Conservation (phyloP, 768 basidiomycete species). For the Amanita subjunquillea region DNA sequence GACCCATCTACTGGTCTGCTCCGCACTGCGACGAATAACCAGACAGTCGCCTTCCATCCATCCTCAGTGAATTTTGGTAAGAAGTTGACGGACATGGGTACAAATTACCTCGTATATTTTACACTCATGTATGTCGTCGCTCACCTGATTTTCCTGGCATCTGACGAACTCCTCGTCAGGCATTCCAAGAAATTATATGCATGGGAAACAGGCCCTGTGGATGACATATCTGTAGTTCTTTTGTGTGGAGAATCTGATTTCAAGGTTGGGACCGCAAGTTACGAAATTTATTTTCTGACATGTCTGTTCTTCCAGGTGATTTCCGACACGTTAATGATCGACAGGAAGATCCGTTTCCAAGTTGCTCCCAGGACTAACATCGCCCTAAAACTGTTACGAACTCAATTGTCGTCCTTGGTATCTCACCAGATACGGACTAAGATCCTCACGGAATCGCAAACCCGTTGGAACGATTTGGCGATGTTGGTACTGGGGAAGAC, state of each 20-base stretch:
- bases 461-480: slow-evolving; percentile 66
- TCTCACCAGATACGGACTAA: slow-evolving; percentile 60
- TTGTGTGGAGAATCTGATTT: slow-evolving; percentile 88
- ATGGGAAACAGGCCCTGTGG: slow-evolving; percentile 89
- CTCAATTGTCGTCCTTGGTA: slow-evolving; percentile 46
- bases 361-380: slow-evolving; percentile 61
- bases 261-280: slow-evolving; percentile 35
- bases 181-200: slow-evolving; percentile 89
- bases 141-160: neutral
- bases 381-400: slow-evolving; percentile 73
- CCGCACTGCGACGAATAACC: slow-evolving; percentile 77
- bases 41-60: slow-evolving; percentile 73
- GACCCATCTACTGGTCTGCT: slow-evolving; percentile 53
- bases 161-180: slow-evolving; percentile 31
- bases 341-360: slow-evolving; percentile 76
- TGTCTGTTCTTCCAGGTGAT: slow-evolving; percentile 37
- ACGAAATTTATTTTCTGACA: neutral
- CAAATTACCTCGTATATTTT: slow-evolving; percentile 73
- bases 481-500: slow-evolving; percentile 48
- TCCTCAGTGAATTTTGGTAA: slow-evolving; percentile 83
- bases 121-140: slow-evolving; percentile 59
- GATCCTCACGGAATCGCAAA: slow-evolving; percentile 45
- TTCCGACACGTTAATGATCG: slow-evolving; percentile 63
- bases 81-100: slow-evolving; percentile 59
- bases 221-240: slow-evolving; percentile 71